Evolutionary conservation across 2,329 filamentous ascomycete species (phyloP), one percentile per base, ranked within the genome.

Genomic region (Neopestalotiopsis rosae): DNA sequence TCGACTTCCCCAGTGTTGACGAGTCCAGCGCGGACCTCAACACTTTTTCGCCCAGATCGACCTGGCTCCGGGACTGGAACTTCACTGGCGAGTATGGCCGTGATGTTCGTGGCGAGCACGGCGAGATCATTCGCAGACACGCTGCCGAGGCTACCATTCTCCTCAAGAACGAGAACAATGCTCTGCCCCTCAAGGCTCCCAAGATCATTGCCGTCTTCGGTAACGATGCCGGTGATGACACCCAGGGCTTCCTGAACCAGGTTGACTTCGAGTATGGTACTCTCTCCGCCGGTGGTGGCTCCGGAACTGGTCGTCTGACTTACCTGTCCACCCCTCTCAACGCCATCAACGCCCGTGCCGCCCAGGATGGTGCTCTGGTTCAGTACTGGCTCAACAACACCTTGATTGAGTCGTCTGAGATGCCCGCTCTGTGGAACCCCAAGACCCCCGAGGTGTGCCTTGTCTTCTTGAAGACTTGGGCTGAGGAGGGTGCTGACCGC

Each of bases 151-250:
- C 67, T 9, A 65, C 69, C 32, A n/a, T 84, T 80, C 85, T 95
- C 2, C 83, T 95, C 70, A 95, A 95, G 85, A 95, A 95, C 80
- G 81, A 81, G 38, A 85, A 85, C 70, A 85, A 85, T 45, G 84
- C 85, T 1, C 83, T 94, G 6, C 92, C 92, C 0, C 81, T 89
- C 49, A 85, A 85, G 74, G 80, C 80, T 3, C 84, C 84, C 89
- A 78, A 90, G 84, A 78, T 83, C 80, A 79, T 90, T 86, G 81
- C 86, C 77, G 72, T 87, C 82, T 79, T 89, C 83, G 74, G 89
- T 71, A 72, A 83, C 86, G 74, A 89, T 89, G 91, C 91, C n/a
- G 85, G 86, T 42, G 90, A 92, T 74, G 85, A 87, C 30, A 88
- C 91, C 67, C 79, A 92, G 65, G 91, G 91, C 0, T 91, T 91